These are phyloP conservation scores for Trametes punicea DNA, from an alignment of 768 basidiomycete genomes.

Conservation along the genomic window DNA sequence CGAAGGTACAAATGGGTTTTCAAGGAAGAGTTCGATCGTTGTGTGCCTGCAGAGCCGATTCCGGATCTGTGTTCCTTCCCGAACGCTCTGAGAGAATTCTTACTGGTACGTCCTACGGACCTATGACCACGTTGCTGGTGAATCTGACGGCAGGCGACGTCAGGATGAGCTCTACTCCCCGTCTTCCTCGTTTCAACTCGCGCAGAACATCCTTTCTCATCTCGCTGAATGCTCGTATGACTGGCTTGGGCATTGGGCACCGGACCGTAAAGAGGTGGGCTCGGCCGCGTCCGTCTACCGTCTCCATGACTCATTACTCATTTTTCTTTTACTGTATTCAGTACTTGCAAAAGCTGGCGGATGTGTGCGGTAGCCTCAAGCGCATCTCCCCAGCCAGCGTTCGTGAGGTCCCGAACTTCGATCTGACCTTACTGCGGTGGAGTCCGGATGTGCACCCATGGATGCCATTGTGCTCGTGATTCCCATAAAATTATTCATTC, in stretches of 20 bases:
- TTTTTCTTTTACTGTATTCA: conserved; percentile 23
- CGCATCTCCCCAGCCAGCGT: conserved; percentile 12
- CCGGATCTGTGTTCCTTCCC: conserved; percentile 56
- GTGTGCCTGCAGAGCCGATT: conserved; percentile 45
- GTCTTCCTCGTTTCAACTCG: conserved; percentile 40
- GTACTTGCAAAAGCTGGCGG: conserved; percentile 35
- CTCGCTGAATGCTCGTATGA: conserved; percentile 2
- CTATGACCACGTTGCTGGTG: not conserved
- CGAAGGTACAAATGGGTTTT: conserved; percentile 82
- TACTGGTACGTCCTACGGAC: conserved; percentile 41
- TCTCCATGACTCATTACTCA: no score
- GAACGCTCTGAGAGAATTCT: conserved; percentile 35
- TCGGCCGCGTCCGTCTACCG: not conserved
- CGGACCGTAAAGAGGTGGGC: conserved; percentile 17
- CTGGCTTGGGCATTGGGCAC: conserved; percentile 12
- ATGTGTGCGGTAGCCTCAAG: conserved; percentile 18
- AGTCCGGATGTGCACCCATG: conserved; percentile 25
- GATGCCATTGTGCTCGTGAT: no score
- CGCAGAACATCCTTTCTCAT: conserved; percentile 37
- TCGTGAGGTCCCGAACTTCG: conserved; percentile 17
- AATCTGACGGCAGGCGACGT: not conserved
- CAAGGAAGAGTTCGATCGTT: conserved; percentile 51
- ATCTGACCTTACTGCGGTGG: conserved; percentile 22
- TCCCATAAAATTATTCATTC: no score
- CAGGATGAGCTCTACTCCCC: conserved; percentile 43